A percentile compares a stretch with the other conserved stretches of the same genome.
Conservation (phyloP, 805 yeast genomes). For the Cyberlindnera nakhonratchasimensis region DNA sequence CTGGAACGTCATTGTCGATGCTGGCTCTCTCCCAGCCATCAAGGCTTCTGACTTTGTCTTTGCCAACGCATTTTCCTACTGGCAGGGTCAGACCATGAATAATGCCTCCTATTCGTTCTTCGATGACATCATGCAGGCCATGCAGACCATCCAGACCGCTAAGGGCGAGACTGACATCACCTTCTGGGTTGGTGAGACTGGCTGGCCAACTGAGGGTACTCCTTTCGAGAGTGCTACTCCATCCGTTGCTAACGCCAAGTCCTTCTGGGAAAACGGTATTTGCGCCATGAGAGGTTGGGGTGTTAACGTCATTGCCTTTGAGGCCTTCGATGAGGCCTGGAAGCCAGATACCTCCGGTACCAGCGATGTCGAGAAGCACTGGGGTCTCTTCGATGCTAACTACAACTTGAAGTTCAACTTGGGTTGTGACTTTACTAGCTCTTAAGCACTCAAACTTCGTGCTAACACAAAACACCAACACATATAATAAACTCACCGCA, state of each 20-base stretch:
- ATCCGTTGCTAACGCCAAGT: constrained; percentile 65
- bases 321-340: constrained; percentile 96
- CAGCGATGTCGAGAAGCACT: constrained; percentile 82
- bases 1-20: constrained; percentile 89
- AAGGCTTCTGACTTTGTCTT: constrained; percentile 79
- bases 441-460: too few relatives aligned
- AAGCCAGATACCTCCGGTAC: constrained; percentile 89
- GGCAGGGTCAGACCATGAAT: constrained; percentile 91
- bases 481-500: too few relatives aligned
- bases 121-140: constrained; percentile 97
- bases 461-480: not conserved
- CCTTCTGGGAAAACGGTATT: constrained; percentile 82
- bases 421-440: constrained; percentile 42
- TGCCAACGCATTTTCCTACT: constrained; percentile 96
- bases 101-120: constrained; percentile 90
- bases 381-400: constrained; percentile 81
- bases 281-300: constrained; percentile 98
- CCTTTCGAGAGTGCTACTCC: constrained; percentile 66
- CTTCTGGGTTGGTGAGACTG: constrained; percentile 97
- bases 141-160: constrained; percentile 78
- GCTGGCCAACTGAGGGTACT: constrained; percentile 92
- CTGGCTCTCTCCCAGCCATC: constrained; percentile 65
- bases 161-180: constrained; percentile 85
- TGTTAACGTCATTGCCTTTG: constrained; percentile 85
- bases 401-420: constrained; percentile 44